A percentile compares a stretch with the other conserved stretches of the same genome.
phyloP scores from a whole-genome alignment of 495 filamentous ascomycete species.

The Lentithecium fluviatile region DNA sequence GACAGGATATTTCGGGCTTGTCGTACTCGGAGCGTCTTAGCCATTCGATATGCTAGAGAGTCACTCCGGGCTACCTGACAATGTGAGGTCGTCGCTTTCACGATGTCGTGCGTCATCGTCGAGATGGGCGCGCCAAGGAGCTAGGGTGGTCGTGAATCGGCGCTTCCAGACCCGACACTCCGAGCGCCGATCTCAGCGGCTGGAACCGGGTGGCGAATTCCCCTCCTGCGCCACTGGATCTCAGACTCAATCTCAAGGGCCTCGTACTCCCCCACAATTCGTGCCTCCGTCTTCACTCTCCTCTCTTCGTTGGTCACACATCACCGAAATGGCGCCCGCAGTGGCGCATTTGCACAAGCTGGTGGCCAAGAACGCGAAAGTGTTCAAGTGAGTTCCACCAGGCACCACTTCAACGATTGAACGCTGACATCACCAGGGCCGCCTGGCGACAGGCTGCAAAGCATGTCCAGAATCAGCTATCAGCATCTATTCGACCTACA shows the following conservation, averaged over 20 bases:
- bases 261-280: neutral
- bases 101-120: too few species aligned
- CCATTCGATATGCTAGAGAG: too few species aligned
- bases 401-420: neutral
- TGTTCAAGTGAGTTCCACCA: conserved; percentile 36
- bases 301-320: neutral
- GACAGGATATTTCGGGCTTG: too few species aligned
- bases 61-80: too few species aligned
- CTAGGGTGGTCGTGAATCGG: too few species aligned
- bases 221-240: conserved; percentile 6
- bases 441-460: conserved; percentile 37
- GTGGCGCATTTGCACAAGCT: conserved; percentile 38
- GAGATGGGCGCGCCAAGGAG: too few species aligned
- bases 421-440: conserved; percentile 25
- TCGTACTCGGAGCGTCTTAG: too few species aligned
- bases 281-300: neutral
- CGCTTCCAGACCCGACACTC: too few species aligned
- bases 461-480: conserved; percentile 42
- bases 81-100: too few species aligned
- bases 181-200: neutral
- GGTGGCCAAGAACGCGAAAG: conserved; percentile 42
- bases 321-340: conserved; percentile 35
- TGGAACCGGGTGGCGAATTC: conserved; percentile 15
- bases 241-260: too few species aligned
- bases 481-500: conserved; percentile 52